Conservation (phyloP, 441 rosid species). For the Lepidium campestre region DNA sequence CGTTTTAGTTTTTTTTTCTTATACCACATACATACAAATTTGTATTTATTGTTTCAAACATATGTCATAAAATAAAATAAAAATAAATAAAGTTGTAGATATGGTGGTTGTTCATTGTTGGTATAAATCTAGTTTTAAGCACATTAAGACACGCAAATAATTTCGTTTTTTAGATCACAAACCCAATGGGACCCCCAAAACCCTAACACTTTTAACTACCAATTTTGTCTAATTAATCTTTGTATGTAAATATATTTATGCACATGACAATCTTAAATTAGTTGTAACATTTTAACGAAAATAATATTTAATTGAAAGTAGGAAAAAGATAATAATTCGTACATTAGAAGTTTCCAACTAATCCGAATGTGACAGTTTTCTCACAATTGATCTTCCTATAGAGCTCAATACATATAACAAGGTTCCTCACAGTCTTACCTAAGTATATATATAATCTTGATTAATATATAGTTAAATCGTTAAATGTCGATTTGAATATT, state of each 20-base stretch:
- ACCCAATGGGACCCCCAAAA: slow-evolving; percentile 20
- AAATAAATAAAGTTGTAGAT: slow-evolving; percentile 5
- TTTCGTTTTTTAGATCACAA: slow-evolving; percentile 1
- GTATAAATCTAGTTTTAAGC: slow-evolving; percentile 26
- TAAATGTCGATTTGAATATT: no score
- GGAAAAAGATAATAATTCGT: not conserved
- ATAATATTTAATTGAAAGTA: not conserved
- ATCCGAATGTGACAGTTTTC: slow-evolving; percentile 11
- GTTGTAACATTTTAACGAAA: not conserved
- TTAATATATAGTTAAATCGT: no score
- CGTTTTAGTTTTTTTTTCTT: not conserved
- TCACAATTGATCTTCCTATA: not conserved
- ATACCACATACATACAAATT: not conserved
- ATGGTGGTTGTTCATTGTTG: slow-evolving; percentile 26
- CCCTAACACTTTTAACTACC: slow-evolving; percentile 19
- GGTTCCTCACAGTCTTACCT: not conserved
- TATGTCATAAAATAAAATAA: not conserved
- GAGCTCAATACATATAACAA: no score
- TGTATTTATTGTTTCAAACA: not conserved
- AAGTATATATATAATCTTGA: not conserved
- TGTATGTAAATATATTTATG: not conserved
- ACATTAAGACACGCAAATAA: slow-evolving; percentile 25
- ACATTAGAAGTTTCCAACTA: slow-evolving; percentile 18
- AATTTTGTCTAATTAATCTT: not conserved
- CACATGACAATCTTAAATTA: no score